Evolutionary conservation across 805 yeast genomes (phyloP).

Genomic region (Kazachstania psychrophila): DNA sequence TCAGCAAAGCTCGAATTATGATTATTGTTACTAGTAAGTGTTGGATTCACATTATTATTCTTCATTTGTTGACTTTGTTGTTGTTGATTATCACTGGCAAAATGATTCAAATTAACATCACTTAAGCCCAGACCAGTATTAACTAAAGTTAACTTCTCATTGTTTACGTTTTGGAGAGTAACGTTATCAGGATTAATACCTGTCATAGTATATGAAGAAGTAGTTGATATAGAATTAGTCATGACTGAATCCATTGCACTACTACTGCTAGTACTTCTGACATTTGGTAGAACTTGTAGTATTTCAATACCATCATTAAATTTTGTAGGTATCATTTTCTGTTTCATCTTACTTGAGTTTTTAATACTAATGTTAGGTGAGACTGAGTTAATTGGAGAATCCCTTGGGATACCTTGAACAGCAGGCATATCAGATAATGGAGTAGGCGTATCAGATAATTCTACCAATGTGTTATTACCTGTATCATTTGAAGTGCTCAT

Average conservation of each 20-base stretch:
- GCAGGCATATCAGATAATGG: constrained; percentile 13
- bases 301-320: constrained; percentile 5
- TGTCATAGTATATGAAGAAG: constrained; percentile 5
- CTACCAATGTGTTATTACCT: constrained; percentile 9
- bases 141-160: neutral
- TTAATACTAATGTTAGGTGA: neutral
- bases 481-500: too few species aligned
- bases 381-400: too few species aligned
- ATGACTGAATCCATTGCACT: constrained; percentile 20
- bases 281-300: constrained; percentile 10
- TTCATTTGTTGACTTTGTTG: neutral
- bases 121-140: constrained; percentile 8
- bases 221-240: constrained; percentile 19
- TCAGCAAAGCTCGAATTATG: constrained; percentile 3
- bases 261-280: constrained; percentile 17
- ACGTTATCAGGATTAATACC: constrained; percentile 2
- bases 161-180: neutral
- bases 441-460: constrained; percentile 12
- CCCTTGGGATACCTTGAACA: constrained; percentile 10
- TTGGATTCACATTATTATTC: neutral
- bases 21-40: neutral
- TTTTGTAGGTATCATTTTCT: neutral
- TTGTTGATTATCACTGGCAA: neutral
- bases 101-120: constrained; percentile 6
- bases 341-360: neutral